Evolutionary conservation across 148 eudicot genomes (phyloP), one percentile per base, ranked within the genome.

Genomic region (Drosera capensis): DNA sequence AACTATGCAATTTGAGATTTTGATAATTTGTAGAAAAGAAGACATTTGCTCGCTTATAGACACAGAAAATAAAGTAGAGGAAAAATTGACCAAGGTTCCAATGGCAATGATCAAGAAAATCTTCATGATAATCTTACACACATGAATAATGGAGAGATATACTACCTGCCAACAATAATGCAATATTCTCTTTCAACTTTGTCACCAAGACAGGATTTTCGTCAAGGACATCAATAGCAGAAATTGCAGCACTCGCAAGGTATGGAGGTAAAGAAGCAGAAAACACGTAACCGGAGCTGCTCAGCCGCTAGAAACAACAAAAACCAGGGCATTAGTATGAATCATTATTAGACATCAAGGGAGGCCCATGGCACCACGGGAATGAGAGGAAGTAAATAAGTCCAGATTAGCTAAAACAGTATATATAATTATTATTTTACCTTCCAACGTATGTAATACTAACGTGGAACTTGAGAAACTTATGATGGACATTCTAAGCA

Each of bases 241-340:
- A 78, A 57, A 90, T 73, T 23, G 97, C 93, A 37, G 95, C 95
- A 78, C 74, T 71, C 24, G 97, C 93, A n/a, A 90, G 80, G 56
- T 84, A 90, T 25, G 97, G 97, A 44, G 97, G 97, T 62, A 90
- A 64, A 51, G 97, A 90, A 66, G 95, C 97, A 71, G 93, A 90
- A 57, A 90, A 88, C 21, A 88, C 95, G 57, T 84, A 88, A 43
- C 95, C 97, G 48, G 95, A 88, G 68, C 95, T 84, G 57, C 97
- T 88, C 39, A 88, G 72, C 38, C 97, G 86, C 97, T 88, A 58
- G 52, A 56, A 24, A 42, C 20, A 14, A 40, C 23, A 40, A 12
- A 38, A 13, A n/a, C 12, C 49, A 40, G 22, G 2, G 57, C 49
- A 37, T 40, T 15, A 40, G 5, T 4, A 26, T 17, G n/a, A 23